Percentiles rank a stretch among this genome's conserved stretches.
These are phyloP conservation scores for Penicillium fimorum DNA, from an alignment of 495 filamentous ascomycete species.

Conservation along the genomic window DNA sequence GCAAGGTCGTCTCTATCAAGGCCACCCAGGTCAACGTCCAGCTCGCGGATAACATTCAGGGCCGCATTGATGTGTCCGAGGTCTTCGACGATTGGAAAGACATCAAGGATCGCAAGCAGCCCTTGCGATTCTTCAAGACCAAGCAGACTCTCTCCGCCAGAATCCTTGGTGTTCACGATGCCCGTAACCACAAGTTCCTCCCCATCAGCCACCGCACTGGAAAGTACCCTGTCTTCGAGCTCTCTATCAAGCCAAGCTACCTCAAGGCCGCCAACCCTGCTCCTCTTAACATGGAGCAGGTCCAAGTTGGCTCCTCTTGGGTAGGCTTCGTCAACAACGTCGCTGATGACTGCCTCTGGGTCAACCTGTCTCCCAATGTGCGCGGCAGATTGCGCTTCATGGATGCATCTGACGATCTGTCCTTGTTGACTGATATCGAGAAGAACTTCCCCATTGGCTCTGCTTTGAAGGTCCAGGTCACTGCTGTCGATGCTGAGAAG, in stretches of 20 bases:
- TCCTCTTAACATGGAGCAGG: constrained; percentile 67
- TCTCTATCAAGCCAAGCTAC: constrained; percentile 78
- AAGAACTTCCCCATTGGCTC: constrained; percentile 86
- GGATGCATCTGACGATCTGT: constrained; percentile 83
- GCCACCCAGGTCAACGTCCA: constrained; percentile 88
- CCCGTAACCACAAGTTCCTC: constrained; percentile 84
- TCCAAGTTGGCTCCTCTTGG: constrained; percentile 66
- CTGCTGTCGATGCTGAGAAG: constrained; percentile 67
- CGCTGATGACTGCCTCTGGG: constrained; percentile 73
- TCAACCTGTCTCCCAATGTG: constrained; percentile 87
- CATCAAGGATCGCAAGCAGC: constrained; percentile 76
- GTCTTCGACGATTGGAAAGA: constrained; percentile 84
- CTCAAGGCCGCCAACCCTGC: constrained; percentile 53
- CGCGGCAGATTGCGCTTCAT: constrained; percentile 76
- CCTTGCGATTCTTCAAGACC: constrained; percentile 66
- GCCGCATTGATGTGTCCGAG: constrained; percentile 86
- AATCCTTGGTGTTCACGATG: constrained; percentile 85
- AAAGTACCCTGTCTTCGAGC: constrained; percentile 78
- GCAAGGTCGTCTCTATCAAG: constrained; percentile 74
- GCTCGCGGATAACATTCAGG: constrained; percentile 85
- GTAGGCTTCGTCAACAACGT: constrained; percentile 89
- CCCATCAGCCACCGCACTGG: constrained; percentile 81
- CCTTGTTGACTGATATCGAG: constrained; percentile 68
- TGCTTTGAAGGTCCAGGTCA: constrained; percentile 74
- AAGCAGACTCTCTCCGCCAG: constrained; percentile 71